Conservation (phyloP, 2,329 filamentous ascomycete genomes). For the Ceratocystis alfenasii region DNA sequence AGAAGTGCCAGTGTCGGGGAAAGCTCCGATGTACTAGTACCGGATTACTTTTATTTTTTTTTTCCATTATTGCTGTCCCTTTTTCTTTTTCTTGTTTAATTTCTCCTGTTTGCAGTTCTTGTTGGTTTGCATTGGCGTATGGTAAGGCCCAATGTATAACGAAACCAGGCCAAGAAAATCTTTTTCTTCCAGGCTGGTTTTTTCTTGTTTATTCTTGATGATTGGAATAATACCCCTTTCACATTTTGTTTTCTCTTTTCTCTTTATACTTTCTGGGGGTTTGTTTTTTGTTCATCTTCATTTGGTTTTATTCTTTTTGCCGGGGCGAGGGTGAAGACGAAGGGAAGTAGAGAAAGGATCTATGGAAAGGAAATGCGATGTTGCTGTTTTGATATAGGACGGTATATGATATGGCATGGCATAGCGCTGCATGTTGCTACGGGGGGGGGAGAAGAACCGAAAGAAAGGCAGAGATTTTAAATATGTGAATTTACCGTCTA, state of each 20-base stretch:
- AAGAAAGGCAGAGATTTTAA: too few relatives aligned
- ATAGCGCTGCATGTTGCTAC: too few relatives aligned
- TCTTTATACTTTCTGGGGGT: neutral
- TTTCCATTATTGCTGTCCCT: slow-evolving; percentile 1
- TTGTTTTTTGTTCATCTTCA: neutral
- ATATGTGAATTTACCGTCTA: too few relatives aligned
- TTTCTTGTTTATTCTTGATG: slow-evolving; percentile 4
- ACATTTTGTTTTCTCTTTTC: neutral
- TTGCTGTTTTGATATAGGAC: neutral
- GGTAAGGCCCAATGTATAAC: slow-evolving; percentile 4
- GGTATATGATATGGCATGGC: neutral
- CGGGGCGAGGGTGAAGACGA: too few relatives aligned
- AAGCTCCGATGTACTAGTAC: neutral
- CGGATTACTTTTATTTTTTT: slow-evolving; percentile 1
- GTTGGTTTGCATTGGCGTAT: neutral
- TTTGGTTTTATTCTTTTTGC: neutral
- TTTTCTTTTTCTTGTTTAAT: neutral
- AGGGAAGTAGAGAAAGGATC: neutral
- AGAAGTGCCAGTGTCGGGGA: neutral
- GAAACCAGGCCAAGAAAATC: neutral
- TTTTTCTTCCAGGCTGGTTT: neutral
- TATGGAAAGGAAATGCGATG: neutral
- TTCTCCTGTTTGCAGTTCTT: neutral
- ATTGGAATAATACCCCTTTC: slow-evolving; percentile 4
- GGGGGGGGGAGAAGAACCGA: too few relatives aligned